Percentiles rank a stretch among this genome's conserved stretches.
These are phyloP conservation scores for Sicyos edulis DNA, from an alignment of 306 rosid species.

Conservation along the genomic window DNA sequence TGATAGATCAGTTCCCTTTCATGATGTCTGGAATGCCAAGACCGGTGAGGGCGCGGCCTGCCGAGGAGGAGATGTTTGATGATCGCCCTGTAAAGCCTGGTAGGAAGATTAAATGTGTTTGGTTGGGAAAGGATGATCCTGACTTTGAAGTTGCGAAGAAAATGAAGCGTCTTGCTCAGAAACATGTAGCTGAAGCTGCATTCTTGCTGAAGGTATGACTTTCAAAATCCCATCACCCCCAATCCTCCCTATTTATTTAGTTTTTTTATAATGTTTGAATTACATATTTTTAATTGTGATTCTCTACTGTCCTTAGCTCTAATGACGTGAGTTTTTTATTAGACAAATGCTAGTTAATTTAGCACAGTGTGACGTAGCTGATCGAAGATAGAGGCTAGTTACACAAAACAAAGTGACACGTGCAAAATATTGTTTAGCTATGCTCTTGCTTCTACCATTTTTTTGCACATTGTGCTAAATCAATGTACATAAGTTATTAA, in stretches of 20 bases:
- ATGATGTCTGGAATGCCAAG: constrained; percentile 93
- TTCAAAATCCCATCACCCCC: neutral
- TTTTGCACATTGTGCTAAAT: neutral
- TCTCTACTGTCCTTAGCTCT: neutral
- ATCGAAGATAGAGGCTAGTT: neutral
- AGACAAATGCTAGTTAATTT: neutral
- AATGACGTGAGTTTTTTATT: neutral
- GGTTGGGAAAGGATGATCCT: constrained; percentile 63
- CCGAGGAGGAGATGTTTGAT: constrained; percentile 59
- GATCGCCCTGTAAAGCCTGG: constrained; percentile 57
- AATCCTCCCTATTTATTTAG: neutral
- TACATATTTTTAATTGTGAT: neutral
- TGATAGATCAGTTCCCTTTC: constrained; percentile 41
- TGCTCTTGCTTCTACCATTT: neutral
- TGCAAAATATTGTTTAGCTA: neutral
- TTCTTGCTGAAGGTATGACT: constrained; percentile 40
- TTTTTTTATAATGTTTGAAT: neutral
- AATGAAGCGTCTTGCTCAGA: constrained; percentile 41
- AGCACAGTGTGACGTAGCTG: neutral
- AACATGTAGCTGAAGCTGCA: constrained; percentile 47
- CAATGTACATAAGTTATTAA: neutral
- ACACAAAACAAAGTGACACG: neutral
- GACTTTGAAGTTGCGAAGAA: constrained; percentile 48
- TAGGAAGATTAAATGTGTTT: constrained; percentile 34
- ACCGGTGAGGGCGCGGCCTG: constrained; percentile 56